These are phyloP conservation scores for Saxispiralis lemnorum DNA, from an alignment of 495 filamentous ascomycete species.

Conservation along the genomic window DNA sequence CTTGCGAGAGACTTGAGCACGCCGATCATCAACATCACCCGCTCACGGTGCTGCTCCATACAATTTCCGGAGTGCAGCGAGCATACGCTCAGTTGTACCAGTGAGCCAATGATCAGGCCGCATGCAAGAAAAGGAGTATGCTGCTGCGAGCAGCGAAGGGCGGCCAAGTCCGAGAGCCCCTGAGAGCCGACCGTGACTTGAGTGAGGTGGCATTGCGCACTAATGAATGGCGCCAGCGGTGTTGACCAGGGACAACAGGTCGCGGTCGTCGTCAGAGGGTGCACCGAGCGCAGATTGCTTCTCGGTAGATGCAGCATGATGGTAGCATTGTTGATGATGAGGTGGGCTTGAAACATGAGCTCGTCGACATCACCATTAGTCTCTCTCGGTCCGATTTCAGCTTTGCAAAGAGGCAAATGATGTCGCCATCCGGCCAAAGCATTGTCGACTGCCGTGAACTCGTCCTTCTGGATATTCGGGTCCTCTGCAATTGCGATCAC, in stretches of 20 bases:
- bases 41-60: constrained; percentile 54
- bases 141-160: constrained; percentile 52
- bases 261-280: constrained; percentile 5
- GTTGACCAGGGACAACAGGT: constrained; percentile 3
- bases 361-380: constrained; percentile 59
- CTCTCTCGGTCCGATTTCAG: constrained; percentile 38
- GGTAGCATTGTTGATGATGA: constrained; percentile 33
- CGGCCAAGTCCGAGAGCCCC: constrained; percentile 59
- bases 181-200: constrained; percentile 65
- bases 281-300: constrained; percentile 7
- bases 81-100: constrained; percentile 42
- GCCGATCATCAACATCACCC: constrained; percentile 53
- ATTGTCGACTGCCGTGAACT: constrained; percentile 39
- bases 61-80: constrained; percentile 42
- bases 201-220: constrained; percentile 42
- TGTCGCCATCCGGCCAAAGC: constrained; percentile 68
- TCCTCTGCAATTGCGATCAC: constrained; percentile 38
- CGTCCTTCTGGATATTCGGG: constrained; percentile 17
- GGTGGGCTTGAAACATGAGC: constrained; percentile 81
- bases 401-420: constrained; percentile 61
- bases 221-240: constrained; percentile 3
- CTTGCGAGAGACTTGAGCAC: constrained; percentile 55
- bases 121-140: constrained; percentile 85
- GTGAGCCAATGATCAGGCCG: constrained; percentile 43
- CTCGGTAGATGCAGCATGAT: constrained; percentile 61